These are phyloP conservation scores for Cladosporium sp. DNA, from an alignment of 2,329 filamentous ascomycete species.

Conservation along the genomic window DNA sequence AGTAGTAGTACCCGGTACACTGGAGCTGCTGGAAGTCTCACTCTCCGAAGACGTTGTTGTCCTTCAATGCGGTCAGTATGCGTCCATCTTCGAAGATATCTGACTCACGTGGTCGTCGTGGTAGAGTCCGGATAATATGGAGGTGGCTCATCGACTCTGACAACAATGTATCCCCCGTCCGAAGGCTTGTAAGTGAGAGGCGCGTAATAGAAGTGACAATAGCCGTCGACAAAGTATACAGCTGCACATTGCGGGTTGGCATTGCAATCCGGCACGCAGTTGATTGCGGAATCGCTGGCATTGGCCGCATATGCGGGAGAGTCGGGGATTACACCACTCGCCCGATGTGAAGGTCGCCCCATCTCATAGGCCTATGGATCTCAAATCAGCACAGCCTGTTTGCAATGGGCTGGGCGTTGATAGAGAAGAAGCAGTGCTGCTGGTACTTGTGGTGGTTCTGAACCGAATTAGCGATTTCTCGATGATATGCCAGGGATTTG, in stretches of 20 bases:
- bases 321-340: background rate
- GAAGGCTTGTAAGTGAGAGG: background rate
- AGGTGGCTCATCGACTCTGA: background rate
- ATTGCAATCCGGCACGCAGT: constrained; percentile 3
- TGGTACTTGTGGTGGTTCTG: no score
- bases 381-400: background rate
- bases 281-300: background rate
- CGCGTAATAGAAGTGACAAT: background rate
- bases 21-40: background rate
- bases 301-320: background rate
- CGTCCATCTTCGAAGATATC: no score
- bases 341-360: background rate
- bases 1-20: background rate
- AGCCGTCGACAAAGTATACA: background rate
- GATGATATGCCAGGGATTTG: background rate
- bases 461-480: background rate
- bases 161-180: background rate
- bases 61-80: background rate
- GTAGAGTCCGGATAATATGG: background rate
- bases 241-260: background rate
- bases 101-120: background rate
- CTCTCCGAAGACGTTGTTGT: background rate
- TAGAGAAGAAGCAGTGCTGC: background rate
- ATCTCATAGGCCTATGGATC: no score
- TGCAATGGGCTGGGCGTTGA: background rate